Base-by-base conservation (phyloP, 768 basidiomycete genomes). In the Panaeolus papilionaceus region DNA sequence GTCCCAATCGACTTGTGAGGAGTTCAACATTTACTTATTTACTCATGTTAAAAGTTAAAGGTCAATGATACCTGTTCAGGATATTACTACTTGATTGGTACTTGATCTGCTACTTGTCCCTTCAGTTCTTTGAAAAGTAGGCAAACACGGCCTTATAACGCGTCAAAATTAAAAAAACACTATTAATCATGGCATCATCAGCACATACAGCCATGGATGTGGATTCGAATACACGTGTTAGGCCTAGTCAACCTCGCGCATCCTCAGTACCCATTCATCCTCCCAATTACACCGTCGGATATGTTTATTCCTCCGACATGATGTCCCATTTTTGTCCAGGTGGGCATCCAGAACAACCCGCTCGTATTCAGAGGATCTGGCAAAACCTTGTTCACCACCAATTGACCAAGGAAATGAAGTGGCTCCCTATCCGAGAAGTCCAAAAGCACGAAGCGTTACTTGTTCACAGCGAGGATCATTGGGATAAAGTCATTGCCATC, bases 391-490 rank as follows among this genome's bases (percentile, higher is more conserved):
- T 84, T n/a, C 79, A 79, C 44, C 84, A 84, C 45, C 87, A 87
- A 33, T 81, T 92, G 71, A 83, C 89, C 58, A 73, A 81, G 18
- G 86, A 87, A 73, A 97, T 97, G 94, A 88, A 89, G 73, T 86
- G 85, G 72, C 79, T 99, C 20, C 89, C 89, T 0, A 91, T 94
- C 72, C 85, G 94, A 63, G 84, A 88, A 62, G 94, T 92, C 12
- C 83, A 85, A 49, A 88, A 86, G 68, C 85, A 91, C 38, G 96
- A 99, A 79, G 93, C 89, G 12, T 78, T 94, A 66, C 88, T 98
- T 26, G 95, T 98, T 4, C 98, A 99, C 78, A 91, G 89, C 58
- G 89, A 92, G 72, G 92, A 92, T 62, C 93, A 95, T 70, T 98
- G 96, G 96, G 88, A 95, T 70, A 94, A 93, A 79, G 91, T 99